Percentiles rank a stretch among this genome's conserved stretches.
Evolutionary conservation across 768 basidiomycete species (phyloP).

Genomic region (Trametes maxima): DNA sequence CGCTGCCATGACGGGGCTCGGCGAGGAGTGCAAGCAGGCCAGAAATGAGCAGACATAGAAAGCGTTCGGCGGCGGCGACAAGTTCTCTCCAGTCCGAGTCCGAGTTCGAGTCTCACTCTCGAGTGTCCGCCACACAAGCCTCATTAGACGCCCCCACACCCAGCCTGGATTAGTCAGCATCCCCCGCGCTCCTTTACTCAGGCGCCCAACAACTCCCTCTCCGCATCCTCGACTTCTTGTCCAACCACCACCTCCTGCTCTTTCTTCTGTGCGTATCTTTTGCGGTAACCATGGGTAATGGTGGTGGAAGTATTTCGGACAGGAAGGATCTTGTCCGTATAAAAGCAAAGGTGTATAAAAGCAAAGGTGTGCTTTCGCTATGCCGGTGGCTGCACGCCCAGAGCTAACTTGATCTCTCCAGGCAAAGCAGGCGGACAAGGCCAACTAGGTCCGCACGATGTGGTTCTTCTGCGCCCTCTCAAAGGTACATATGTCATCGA

Average conservation of each 20-base stretch:
- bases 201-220: background rate
- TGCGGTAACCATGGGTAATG: slow-evolving; percentile 73
- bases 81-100: background rate
- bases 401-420: slow-evolving; percentile 31
- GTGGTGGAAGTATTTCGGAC: slow-evolving; percentile 88
- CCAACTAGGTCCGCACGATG: slow-evolving; percentile 81
- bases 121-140: background rate
- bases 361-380: slow-evolving; percentile 53
- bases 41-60: slow-evolving; percentile 13
- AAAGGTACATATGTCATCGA: slow-evolving; percentile 62
- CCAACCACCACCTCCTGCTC: slow-evolving; percentile 12
- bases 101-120: background rate
- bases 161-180: background rate
- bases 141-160: background rate
- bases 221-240: slow-evolving; percentile 5
- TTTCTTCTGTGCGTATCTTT: background rate
- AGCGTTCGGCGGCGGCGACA: background rate
- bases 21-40: slow-evolving; percentile 2
- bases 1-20: slow-evolving; percentile 47
- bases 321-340: slow-evolving; percentile 75
- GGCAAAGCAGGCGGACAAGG: slow-evolving; percentile 90
- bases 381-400: background rate
- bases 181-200: slow-evolving; percentile 1
- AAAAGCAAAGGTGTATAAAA: too few species aligned
- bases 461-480: slow-evolving; percentile 97